Base-by-base conservation (phyloP, 78 protist genomes). In the Dictyostelium capitatum region DNA sequence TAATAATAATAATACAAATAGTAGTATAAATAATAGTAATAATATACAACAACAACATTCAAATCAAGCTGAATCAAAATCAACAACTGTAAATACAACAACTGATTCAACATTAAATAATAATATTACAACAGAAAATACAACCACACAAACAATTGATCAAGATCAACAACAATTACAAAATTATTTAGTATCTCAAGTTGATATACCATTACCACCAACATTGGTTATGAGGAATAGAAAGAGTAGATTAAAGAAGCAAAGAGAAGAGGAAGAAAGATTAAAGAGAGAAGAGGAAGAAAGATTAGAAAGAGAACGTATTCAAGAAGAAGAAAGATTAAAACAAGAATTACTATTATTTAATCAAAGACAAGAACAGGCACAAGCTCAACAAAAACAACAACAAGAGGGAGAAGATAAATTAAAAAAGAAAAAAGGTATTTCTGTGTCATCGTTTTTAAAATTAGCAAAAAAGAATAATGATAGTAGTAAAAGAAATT, bases 161-260 rank as follows among this genome's bases (percentile, higher is more conserved):
- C 70, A 62, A 25, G 70, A 62, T n/a, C 78, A 81, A 47, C 47
- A 20, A 81, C 78, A 23, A 81, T 81, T 57, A 56, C 28, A 48
- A 81, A 25, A 62, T 25, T 62, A 48, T 47, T 14, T 28, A 77
- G 5, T 65, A 23, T 51, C 67, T 50, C 46, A 19, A 41, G 92
- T 75, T 47, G 93, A 87, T 77, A 87, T 87, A 8, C 93, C 93
- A 77, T 62, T 87, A 51, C 93, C 93, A 77, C 93, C 93, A 32
- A 74, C 84, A 25, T 50, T 87, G 6, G 56, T 30, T 43, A 74
- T 85, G 78, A 77, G 32, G 15, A 87, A 64, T 48, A 74, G 73
- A 77, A 87, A 73, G 51, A 43, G 67, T 12, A 87, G 28, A 79
- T 15, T 46, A 17, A 73, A 73, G 23, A 7, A 43, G 46, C 17